Conservation (phyloP, 768 basidiomycete species). For the Leccinum ochraceum region DNA sequence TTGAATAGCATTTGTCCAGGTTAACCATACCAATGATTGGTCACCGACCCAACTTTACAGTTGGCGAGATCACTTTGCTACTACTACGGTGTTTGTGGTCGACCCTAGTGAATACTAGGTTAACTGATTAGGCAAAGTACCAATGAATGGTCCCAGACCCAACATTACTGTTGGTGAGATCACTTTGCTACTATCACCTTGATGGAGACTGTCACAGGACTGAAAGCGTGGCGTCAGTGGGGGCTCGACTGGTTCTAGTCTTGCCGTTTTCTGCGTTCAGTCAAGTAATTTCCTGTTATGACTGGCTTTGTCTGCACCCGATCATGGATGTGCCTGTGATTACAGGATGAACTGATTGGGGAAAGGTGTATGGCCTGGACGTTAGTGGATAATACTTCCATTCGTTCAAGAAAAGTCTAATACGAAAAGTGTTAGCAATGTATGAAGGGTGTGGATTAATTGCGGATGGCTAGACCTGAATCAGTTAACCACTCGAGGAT, state of each 20-base stretch:
- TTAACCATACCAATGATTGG: no score
- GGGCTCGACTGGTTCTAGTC: neutral
- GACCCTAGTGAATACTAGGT: no score
- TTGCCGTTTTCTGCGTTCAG: neutral
- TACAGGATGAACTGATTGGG: constrained; percentile 7
- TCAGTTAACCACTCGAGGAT: constrained; percentile 22
- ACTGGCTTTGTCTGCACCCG: neutral
- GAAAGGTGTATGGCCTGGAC: neutral
- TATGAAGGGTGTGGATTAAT: constrained; percentile 7
- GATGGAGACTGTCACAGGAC: no score
- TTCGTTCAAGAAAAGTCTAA: neutral
- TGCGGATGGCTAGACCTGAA: constrained; percentile 8
- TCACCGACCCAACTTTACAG: no score
- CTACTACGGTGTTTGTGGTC: no score
- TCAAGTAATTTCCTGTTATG: neutral
- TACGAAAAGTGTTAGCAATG: neutral
- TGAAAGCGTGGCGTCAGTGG: neutral
- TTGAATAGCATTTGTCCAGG: no score
- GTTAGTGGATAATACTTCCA: neutral
- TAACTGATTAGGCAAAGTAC: no score
- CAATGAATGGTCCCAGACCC: no score
- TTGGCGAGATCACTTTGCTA: no score
- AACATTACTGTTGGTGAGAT: no score
- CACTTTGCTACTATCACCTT: no score
- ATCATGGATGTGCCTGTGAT: neutral